Base-by-base conservation (phyloP, 1,139 yeast species). In the Hansenula sp. region DNA sequence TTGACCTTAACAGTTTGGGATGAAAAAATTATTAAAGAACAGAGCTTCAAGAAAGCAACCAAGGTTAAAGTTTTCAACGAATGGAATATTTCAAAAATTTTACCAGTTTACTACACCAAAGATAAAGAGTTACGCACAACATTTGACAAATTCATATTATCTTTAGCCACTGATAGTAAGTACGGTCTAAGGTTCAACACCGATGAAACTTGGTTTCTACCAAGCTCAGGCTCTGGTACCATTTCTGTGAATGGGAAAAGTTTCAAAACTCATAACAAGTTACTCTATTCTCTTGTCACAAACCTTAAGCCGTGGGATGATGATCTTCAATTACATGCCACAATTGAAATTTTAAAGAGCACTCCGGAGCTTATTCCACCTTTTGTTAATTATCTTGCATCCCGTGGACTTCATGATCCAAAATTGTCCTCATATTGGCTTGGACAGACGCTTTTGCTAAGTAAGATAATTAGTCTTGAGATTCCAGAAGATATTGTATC, bases 241-340 rank as follows among this genome's bases (percentile, higher is more conserved):
- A 44, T 65, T 2, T 45, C 53, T 1, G 63, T 76, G 14, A 73
- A 77, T 48, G 72, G 71, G 38, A 69, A 66, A 39, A 62, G 64
- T 5, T 83, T 79, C 62, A 75, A 66, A 48, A 66, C 83, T 28
- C 72, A 80, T 52, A 90, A 90, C 59, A 82, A 82, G 53, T 66
- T 83, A 29, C 61, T 89, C 4, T 79, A 79, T 52, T 73, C 81
- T 2, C 62, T 88, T 9, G 57, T 88, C 20, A 78, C 79, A 10
- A 66, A 72, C 21, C 67, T 90, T 48, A 87, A 85, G 54, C 95
- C 97, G 0, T 83, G 92, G 87, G 90, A 85, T 47, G 82, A 84
- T 46, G 71, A 71, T 16, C 50, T 64, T 27, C 95, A 88, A 51
- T 66, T 82, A 43, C 72, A 73, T 29, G 68, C 84, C 22, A 74